These are phyloP conservation scores for Eutrema yunnanense DNA, from an alignment of 345 rosid species.

Conservation along the genomic window DNA sequence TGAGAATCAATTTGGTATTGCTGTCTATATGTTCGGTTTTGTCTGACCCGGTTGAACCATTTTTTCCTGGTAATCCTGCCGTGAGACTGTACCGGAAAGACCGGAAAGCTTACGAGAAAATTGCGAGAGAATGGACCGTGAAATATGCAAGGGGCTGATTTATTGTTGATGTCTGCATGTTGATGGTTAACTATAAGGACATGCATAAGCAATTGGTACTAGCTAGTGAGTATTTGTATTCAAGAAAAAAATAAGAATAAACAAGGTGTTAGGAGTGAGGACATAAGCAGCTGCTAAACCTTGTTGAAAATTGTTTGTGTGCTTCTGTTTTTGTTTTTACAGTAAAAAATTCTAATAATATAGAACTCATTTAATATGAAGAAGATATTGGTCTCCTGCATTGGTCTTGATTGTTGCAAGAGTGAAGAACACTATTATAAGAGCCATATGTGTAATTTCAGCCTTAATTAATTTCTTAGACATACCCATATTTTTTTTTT, in stretches of 20 bases:
- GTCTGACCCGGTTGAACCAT: constrained; percentile 14
- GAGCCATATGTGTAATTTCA: constrained; percentile 1
- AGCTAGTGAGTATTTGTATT: too few species aligned
- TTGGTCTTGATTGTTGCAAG: constrained; percentile 21
- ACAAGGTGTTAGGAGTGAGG: too few species aligned
- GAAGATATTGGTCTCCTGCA: background rate
- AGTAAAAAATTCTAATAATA: too few species aligned
- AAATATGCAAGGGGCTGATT: constrained; percentile 6
- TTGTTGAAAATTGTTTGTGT: too few species aligned
- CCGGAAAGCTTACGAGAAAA: background rate
- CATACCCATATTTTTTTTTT: background rate
- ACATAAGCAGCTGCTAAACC: too few species aligned
- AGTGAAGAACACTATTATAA: constrained; percentile 2
- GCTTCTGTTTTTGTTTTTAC: too few species aligned
- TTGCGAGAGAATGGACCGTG: background rate
- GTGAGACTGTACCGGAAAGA: constrained; percentile 11
- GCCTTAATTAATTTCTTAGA: background rate
- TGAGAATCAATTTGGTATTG: background rate
- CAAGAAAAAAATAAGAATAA: too few species aligned
- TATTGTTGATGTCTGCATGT: background rate
- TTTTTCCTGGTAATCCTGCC: background rate
- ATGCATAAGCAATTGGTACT: too few species aligned
- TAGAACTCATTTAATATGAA: too few species aligned
- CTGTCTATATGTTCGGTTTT: constrained; percentile 10
- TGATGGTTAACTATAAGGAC: too few species aligned